These are phyloP conservation scores for Erythrophleum ivorense DNA, from an alignment of 331 rosid genomes.

Conservation along the genomic window DNA sequence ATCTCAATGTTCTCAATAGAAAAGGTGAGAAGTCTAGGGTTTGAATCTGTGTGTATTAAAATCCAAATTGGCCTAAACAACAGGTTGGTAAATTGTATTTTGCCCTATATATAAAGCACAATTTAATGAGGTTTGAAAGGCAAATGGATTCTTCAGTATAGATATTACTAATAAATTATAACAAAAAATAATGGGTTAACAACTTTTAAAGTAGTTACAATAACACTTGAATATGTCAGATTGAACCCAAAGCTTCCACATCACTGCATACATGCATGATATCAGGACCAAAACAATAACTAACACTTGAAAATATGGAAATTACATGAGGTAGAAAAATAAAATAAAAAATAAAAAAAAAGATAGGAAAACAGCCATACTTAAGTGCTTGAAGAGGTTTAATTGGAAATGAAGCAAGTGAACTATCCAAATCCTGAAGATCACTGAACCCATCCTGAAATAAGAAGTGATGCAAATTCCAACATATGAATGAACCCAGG, in stretches of 20 bases:
- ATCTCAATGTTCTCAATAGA: neutral
- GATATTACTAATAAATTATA: slow-evolving; percentile 9
- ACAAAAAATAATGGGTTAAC: neutral
- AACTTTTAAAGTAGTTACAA: slow-evolving; percentile 22
- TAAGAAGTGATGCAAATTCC: slow-evolving; percentile 33
- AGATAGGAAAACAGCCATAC: slow-evolving; percentile 54
- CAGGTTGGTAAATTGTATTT: neutral
- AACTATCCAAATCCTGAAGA: slow-evolving; percentile 79
- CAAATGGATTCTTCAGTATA: neutral
- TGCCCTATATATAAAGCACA: neutral
- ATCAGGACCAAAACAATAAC: slow-evolving; percentile 22
- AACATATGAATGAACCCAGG: slow-evolving; percentile 12
- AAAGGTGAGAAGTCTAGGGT: neutral
- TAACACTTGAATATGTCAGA: slow-evolving; percentile 18
- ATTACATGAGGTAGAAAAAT: neutral
- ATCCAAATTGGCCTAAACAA: neutral
- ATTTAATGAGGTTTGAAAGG: neutral
- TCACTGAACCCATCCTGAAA: slow-evolving; percentile 78
- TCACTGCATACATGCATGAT: slow-evolving; percentile 17
- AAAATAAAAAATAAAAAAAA: neutral
- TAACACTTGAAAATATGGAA: slow-evolving; percentile 23
- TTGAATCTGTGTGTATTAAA: neutral
- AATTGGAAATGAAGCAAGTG: slow-evolving; percentile 85
- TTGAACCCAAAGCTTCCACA: slow-evolving; percentile 29
- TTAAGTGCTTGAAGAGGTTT: slow-evolving; percentile 97